Conservation (phyloP, 2,329 filamentous ascomycete species). For the Fusarium euwallaceae region DNA sequence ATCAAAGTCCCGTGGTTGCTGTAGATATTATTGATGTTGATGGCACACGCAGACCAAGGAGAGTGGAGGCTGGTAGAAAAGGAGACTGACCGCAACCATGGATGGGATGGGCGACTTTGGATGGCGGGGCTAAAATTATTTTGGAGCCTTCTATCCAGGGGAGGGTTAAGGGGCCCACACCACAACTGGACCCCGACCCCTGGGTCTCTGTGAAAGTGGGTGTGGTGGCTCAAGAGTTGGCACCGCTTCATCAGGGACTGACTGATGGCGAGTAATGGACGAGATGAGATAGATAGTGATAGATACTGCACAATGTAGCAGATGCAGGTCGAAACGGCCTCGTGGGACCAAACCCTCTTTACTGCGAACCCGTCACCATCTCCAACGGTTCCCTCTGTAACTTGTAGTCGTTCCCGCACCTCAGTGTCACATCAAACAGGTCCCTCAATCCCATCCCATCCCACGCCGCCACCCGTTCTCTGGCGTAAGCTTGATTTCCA, state of each 20-base stretch:
- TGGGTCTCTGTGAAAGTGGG: constrained; percentile 18
- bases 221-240: constrained; percentile 4
- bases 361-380: not conserved
- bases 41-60: constrained; percentile 23
- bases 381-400: not conserved
- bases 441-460: not conserved
- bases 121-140: constrained; percentile 59
- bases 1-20: constrained; percentile 46
- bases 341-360: not conserved
- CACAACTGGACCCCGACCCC: constrained; percentile 14
- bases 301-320: not conserved
- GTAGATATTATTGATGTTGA: constrained; percentile 49
- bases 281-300: not conserved
- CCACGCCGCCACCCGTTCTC: constrained; percentile 8
- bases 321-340: not conserved
- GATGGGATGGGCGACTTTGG: constrained; percentile 9
- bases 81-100: constrained; percentile 47
- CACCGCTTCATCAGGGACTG: not conserved
- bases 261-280: not conserved
- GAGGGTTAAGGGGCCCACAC: constrained; percentile 27
- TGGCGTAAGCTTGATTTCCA: constrained; percentile 6
- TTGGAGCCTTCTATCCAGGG: constrained; percentile 46
- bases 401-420: not conserved
- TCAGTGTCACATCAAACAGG: not conserved
- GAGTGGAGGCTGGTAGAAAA: constrained; percentile 49